Evolutionary conservation across 2,329 filamentous ascomycete species (phyloP).

Genomic region (Byssochlamys sp.): DNA sequence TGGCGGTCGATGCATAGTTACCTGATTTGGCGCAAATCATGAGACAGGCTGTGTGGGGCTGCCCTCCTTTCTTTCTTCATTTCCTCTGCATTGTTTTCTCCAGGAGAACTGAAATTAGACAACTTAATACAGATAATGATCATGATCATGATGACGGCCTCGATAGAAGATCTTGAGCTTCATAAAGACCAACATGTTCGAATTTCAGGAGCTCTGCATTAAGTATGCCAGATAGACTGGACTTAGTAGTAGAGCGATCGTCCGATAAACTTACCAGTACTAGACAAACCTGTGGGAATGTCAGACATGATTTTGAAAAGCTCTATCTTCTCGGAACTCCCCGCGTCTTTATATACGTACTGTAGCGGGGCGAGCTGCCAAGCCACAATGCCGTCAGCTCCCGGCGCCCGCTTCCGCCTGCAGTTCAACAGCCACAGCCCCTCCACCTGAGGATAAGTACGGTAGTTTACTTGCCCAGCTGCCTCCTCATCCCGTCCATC

Average conservation of each 20-base stretch:
- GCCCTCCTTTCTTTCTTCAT: no score
- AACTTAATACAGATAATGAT: neutral
- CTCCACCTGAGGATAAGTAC: conserved; percentile 13
- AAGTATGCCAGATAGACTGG: no score
- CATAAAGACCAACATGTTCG: neutral
- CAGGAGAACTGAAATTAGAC: neutral
- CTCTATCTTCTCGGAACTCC: no score
- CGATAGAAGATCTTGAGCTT: neutral
- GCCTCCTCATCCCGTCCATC: conserved; percentile 1
- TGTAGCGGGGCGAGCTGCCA: neutral
- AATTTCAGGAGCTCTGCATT: neutral
- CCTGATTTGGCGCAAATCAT: neutral
- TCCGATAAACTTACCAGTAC: no score
- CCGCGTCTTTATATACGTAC: neutral
- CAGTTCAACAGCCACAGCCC: conserved; percentile 12
- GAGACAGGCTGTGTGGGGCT: neutral
- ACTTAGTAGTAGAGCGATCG: no score
- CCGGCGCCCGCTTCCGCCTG: conserved; percentile 9
- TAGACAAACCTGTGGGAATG: no score
- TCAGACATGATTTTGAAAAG: no score
- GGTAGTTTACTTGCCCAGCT: conserved; percentile 11
- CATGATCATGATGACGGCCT: neutral
- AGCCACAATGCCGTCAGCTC: conserved; percentile 4
- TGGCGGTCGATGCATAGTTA: neutral
- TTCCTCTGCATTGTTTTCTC: no score